Percentiles rank a stretch among this genome's conserved stretches.
phyloP scores from a whole-genome alignment of 1,284 basidiomycete genomes.

The Cystobasidium slooffiae region DNA sequence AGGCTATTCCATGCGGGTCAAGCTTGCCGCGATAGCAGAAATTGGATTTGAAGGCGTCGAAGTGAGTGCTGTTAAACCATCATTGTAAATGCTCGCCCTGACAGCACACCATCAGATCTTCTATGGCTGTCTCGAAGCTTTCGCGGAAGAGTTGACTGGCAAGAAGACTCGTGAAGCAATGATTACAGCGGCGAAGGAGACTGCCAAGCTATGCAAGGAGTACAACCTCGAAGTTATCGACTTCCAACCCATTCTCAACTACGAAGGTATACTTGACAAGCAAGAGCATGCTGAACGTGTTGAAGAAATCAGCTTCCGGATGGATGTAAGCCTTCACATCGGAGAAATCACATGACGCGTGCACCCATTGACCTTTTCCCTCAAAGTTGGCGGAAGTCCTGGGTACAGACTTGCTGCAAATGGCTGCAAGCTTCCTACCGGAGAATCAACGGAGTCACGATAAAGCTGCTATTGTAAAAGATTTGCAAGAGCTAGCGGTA shows the following conservation, averaged over 20 bases:
- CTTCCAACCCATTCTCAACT: constrained; percentile 44
- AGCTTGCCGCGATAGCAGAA: constrained; percentile 34
- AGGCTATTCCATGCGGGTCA: constrained; percentile 36
- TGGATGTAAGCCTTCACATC: constrained; percentile 33
- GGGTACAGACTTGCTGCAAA: constrained; percentile 42
- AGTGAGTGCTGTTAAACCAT: not conserved
- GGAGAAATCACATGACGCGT: not conserved
- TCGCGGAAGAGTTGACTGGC: constrained; percentile 16
- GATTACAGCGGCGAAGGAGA: constrained; percentile 35
- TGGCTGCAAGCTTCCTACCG: constrained; percentile 42
- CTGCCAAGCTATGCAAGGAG: constrained; percentile 13
- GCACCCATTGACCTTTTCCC: not conserved
- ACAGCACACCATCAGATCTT: constrained; percentile 30
- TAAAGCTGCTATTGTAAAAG: constrained; percentile 39
- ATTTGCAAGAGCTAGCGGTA: constrained; percentile 43
- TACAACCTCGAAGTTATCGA: constrained; percentile 39
- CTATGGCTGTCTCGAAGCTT: constrained; percentile 43
- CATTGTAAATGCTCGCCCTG: not conserved
- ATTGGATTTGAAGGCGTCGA: constrained; percentile 43
- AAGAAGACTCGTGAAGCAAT: constrained; percentile 12
- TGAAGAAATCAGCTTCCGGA: constrained; percentile 40
- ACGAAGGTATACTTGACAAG: constrained; percentile 42
- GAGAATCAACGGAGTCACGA: constrained; percentile 42
- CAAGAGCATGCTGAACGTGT: constrained; percentile 35
- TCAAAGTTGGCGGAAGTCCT: constrained; percentile 40